phyloP scores from a whole-genome alignment of 805 yeast genomes.

The Metschnikowia santaceciliae region DNA sequence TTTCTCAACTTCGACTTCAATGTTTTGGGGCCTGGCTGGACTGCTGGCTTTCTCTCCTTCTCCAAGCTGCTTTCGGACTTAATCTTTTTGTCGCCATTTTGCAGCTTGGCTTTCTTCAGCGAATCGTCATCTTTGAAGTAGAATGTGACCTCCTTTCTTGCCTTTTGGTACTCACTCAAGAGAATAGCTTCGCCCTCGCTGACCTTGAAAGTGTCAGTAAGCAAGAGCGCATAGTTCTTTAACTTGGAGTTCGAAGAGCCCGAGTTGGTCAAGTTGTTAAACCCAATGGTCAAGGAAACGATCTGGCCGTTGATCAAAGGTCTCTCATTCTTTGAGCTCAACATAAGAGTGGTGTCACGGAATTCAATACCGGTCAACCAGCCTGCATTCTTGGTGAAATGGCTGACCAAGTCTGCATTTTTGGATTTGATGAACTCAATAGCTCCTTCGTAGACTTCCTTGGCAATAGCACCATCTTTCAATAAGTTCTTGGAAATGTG shows the following conservation, averaged over 20 bases:
- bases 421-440: conserved; percentile 53
- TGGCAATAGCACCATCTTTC: conserved; percentile 66
- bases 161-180: conserved; percentile 71
- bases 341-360: conserved; percentile 70
- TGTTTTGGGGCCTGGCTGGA: conserved; percentile 53
- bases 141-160: conserved; percentile 72
- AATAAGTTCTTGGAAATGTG: conserved; percentile 52
- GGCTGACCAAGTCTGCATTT: conserved; percentile 59
- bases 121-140: conserved; percentile 73
- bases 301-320: conserved; percentile 67
- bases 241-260: conserved; percentile 44
- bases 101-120: conserved; percentile 25
- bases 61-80: conserved; percentile 39
- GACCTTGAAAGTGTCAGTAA: conserved; percentile 79
- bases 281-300: conserved; percentile 73
- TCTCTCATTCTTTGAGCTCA: conserved; percentile 71
- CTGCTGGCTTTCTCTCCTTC: conserved; percentile 27
- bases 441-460: conserved; percentile 62
- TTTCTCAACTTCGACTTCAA: conserved; percentile 76
- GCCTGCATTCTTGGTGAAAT: conserved; percentile 78
- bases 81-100: conserved; percentile 21
- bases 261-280: conserved; percentile 54
- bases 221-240: conserved; percentile 62
- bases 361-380: conserved; percentile 88
- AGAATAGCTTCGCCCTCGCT: conserved; percentile 57